Evolutionary conservation across 2,329 filamentous ascomycete genomes (phyloP).

Genomic region (Aquanectria penicillioides): DNA sequence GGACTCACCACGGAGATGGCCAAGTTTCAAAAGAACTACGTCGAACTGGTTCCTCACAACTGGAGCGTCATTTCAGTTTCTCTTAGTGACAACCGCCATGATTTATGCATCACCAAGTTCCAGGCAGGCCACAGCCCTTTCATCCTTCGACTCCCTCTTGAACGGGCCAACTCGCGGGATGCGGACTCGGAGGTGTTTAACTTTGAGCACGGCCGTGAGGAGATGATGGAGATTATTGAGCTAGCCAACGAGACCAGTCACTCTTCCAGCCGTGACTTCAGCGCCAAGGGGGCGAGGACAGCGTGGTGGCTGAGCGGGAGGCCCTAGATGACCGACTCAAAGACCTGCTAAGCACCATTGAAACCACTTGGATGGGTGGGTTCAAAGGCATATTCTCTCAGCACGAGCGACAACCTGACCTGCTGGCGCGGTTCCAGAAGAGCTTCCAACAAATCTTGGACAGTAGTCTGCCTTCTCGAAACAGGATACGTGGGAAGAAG

Average conservation of each 20-base stretch:
- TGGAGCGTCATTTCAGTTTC: constrained; percentile 92
- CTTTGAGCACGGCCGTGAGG: constrained; percentile 81
- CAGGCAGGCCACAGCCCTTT: constrained; percentile 81
- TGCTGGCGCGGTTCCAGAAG: constrained; percentile 79
- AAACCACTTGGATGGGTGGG: constrained; percentile 93
- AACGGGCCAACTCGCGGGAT: constrained; percentile 82
- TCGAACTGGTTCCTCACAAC: constrained; percentile 82
- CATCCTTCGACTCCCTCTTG: constrained; percentile 85
- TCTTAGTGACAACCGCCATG: constrained; percentile 82
- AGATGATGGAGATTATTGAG: constrained; percentile 84
- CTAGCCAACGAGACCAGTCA: constrained; percentile 88
- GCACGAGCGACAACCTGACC: constrained; percentile 67
- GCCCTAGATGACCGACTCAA: constrained; percentile 80
- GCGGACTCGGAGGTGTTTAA: constrained; percentile 82
- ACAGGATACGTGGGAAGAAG: constrained; percentile 67
- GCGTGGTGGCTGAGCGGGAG: constrained; percentile 91
- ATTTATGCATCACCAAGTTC: constrained; percentile 90
- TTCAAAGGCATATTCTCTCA: constrained; percentile 95
- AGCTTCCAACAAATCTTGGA: constrained; percentile 83
- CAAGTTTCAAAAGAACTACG: constrained; percentile 80
- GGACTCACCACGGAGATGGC: constrained; percentile 62
- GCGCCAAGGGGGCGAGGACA: constrained; percentile 76
- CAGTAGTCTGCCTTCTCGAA: constrained; percentile 85
- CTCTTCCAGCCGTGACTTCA: constrained; percentile 71
- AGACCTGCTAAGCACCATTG: constrained; percentile 84